Conservation (phyloP, 495 filamentous ascomycete species). For the Aspergillus carlsbadensis region DNA sequence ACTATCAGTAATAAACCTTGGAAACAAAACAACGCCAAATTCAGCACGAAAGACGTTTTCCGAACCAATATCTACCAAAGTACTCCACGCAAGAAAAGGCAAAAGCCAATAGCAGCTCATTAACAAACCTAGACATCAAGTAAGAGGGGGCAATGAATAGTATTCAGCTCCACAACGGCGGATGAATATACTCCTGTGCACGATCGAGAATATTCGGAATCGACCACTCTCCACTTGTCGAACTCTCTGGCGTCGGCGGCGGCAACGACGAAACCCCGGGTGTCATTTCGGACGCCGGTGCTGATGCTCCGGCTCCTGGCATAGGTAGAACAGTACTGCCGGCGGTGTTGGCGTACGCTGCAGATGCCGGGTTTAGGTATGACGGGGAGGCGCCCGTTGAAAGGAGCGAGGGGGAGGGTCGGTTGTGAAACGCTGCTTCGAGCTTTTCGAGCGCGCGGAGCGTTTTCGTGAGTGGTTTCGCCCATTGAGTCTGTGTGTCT, state of each 20-base stretch:
- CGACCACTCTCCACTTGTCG: conserved; percentile 48
- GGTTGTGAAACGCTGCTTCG: conserved; percentile 37
- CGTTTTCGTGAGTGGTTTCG: conserved; percentile 46
- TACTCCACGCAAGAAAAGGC: no score
- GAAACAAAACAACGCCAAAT: no score
- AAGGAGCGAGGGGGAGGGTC: conserved; percentile 9
- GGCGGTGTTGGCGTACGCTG: not conserved
- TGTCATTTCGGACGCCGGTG: conserved; percentile 29
- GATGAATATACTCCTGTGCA: conserved; percentile 49
- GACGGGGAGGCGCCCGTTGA: conserved; percentile 13
- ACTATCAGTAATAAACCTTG: no score
- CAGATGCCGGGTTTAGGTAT: conserved; percentile 19
- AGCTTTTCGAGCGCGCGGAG: conserved; percentile 48
- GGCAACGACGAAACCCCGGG: conserved; percentile 40
- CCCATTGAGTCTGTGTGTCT: conserved; percentile 48
- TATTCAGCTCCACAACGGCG: conserved; percentile 40
- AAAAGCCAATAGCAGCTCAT: no score
- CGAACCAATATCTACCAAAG: no score
- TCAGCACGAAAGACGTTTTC: no score
- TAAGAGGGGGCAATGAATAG: no score
- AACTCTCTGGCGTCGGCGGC: conserved; percentile 49
- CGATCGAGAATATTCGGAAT: conserved; percentile 46
- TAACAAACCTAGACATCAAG: no score
- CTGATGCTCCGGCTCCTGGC: not conserved
- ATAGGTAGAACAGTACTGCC: conserved; percentile 18